Percentiles rank a stretch among this genome's conserved stretches.
phyloP scores from a whole-genome alignment of 73 alveolate genomes.

The Uronychia binucleata region DNA sequence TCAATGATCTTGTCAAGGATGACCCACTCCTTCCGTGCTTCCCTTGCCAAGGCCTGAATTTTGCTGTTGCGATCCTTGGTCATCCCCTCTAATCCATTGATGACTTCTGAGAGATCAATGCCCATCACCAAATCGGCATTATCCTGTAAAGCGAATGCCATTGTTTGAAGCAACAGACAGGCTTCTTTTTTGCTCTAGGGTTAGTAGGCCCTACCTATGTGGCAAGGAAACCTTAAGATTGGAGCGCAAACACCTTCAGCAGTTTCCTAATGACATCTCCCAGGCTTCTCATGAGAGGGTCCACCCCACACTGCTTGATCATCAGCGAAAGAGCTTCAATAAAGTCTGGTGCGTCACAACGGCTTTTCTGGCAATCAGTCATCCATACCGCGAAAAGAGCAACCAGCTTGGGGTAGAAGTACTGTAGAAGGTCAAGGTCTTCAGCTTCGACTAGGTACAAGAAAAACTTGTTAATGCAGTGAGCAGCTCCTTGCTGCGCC shows the following conservation, averaged over 20 bases:
- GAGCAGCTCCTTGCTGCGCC: slow-evolving; percentile 53
- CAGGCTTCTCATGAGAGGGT: slow-evolving; percentile 16
- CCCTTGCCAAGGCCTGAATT: slow-evolving; percentile 30
- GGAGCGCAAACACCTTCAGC: too few relatives aligned
- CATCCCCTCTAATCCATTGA: slow-evolving; percentile 9
- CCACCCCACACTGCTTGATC: slow-evolving; percentile 17
- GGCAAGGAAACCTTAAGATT: slow-evolving; percentile 24
- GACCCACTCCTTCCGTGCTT: slow-evolving; percentile 48
- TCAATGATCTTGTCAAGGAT: background rate
- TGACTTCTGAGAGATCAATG: slow-evolving; percentile 14
- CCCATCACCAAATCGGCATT: slow-evolving; percentile 31
- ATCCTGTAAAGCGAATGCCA: background rate
- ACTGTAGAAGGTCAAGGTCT: slow-evolving; percentile 16
- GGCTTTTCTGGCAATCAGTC: background rate
- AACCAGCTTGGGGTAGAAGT: slow-evolving; percentile 43
- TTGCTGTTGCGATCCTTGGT: slow-evolving; percentile 33
- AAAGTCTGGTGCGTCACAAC: slow-evolving; percentile 48
- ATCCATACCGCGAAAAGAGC: slow-evolving; percentile 19
- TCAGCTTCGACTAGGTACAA: slow-evolving; percentile 30
- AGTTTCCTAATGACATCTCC: slow-evolving; percentile 38
- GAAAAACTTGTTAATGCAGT: slow-evolving; percentile 24
- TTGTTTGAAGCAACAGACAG: slow-evolving; percentile 19
- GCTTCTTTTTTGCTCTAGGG: slow-evolving; percentile 38
- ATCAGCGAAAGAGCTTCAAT: slow-evolving; percentile 8
- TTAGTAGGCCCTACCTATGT: slow-evolving; percentile 27